phyloP scores from a whole-genome alignment of 208 protist species.

The Phytomonas francai region DNA sequence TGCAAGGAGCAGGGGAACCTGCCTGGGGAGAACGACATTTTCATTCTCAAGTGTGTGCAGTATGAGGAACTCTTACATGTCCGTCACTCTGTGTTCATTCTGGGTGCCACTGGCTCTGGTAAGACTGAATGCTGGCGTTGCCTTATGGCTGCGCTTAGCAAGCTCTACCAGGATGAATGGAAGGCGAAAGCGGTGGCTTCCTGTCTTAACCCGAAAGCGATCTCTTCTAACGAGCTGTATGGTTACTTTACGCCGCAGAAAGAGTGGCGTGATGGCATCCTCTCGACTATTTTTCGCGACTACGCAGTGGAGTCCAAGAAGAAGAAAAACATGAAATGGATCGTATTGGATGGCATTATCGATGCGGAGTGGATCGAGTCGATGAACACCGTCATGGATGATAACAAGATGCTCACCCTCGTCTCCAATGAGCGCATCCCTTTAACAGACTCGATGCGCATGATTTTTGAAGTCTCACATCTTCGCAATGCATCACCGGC shows the following conservation, averaged over 20 bases:
- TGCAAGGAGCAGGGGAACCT: conserved; percentile 89
- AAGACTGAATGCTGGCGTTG: conserved; percentile 97
- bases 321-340: conserved; percentile 95
- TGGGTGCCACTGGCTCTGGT: conserved; percentile 93
- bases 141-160: conserved; percentile 89
- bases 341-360: conserved; percentile 98
- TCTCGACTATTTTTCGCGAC: conserved; percentile 94
- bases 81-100: conserved; percentile 97
- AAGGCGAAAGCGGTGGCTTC: conserved; percentile 88
- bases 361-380: conserved; percentile 99
- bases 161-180: conserved; percentile 86
- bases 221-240: conserved; percentile 97
- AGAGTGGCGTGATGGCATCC: conserved; percentile 96
- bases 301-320: conserved; percentile 94
- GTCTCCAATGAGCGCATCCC: conserved; percentile 98
- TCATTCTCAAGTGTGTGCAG: conserved; percentile 97
- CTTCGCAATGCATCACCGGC: conserved; percentile 96
- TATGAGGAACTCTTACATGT: conserved; percentile 97
- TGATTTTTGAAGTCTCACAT: conserved; percentile 98
- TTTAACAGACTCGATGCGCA: conserved; percentile 95
- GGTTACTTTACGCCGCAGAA: conserved; percentile 96
- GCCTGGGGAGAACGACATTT: conserved; percentile 95
- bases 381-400: conserved; percentile 99
- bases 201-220: conserved; percentile 97
- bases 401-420: conserved; percentile 98